Conservation (phyloP, 345 rosid species). For the Eucalyptus cladocalyx region DNA sequence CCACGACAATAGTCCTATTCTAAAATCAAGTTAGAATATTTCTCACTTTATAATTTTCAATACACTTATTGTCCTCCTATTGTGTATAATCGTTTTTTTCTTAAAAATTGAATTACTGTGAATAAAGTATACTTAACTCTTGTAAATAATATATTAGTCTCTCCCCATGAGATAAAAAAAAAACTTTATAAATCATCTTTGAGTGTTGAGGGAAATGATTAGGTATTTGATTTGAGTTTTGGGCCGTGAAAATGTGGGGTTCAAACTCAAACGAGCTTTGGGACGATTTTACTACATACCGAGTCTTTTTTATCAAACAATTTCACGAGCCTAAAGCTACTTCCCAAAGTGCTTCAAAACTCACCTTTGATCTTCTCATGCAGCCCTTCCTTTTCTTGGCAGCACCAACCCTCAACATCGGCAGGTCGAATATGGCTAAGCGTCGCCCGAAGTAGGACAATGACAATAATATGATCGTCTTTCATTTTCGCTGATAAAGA, state of each 20-base stretch:
- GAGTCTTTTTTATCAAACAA: neutral
- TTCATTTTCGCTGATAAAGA: neutral
- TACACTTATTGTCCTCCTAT: accelerated
- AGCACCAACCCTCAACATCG: neutral
- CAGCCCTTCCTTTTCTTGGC: too few relatives aligned
- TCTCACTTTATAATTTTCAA: neutral
- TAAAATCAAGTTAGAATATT: neutral
- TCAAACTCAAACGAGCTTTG: neutral
- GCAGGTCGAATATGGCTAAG: neutral
- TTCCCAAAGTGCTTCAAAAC: neutral
- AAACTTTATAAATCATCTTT: neutral
- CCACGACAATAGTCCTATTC: neutral
- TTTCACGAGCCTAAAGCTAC: neutral
- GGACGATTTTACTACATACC: neutral
- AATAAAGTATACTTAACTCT: neutral
- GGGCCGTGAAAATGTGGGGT: neutral
- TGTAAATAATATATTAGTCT: neutral
- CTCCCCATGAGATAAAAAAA: neutral
- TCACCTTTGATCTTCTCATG: neutral
- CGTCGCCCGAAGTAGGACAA: neutral
- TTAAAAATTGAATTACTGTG: accelerated
- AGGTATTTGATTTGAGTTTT: neutral
- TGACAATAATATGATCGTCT: neutral
- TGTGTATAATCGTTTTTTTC: neutral
- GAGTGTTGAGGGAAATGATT: neutral